These are phyloP conservation scores for Plasmodium berghei DNA, from an alignment of 169 alveolate genomes.

Conservation along the genomic window DNA sequence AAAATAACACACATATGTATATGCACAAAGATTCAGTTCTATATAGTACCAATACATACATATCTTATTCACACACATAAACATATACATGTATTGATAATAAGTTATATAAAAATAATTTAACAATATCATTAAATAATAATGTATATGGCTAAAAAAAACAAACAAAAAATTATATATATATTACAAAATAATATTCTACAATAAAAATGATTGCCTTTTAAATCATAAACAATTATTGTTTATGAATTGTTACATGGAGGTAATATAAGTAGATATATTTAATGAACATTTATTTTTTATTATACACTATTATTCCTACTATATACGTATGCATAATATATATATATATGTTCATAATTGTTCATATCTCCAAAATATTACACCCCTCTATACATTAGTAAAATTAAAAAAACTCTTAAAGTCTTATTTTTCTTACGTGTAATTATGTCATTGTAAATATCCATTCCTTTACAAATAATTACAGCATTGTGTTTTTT, in stretches of 20 bases:
- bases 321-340: not conserved
- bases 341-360: not conserved
- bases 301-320: conserved; percentile 3
- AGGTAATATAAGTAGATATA: not conserved
- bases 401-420: not conserved
- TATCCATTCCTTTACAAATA: conserved; percentile 10
- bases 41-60: not conserved
- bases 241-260: not conserved
- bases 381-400: conserved; percentile 5
- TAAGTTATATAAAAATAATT: not conserved
- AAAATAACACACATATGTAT: not conserved
- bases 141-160: not conserved
- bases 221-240: not conserved
- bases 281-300: not conserved
- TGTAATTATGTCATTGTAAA: conserved; percentile 15
- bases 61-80: not conserved
- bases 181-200: conserved; percentile 2
- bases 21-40: not conserved
- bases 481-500: not conserved
- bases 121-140: conserved; percentile 3
- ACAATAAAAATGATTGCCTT: conserved; percentile 1
- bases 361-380: not conserved
- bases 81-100: not conserved
- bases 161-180: conserved; percentile 1
- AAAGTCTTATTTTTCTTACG: not conserved